phyloP scores from a whole-genome alignment of 2,329 filamentous ascomycete genomes.

The Akanthomyces muscarius region DNA sequence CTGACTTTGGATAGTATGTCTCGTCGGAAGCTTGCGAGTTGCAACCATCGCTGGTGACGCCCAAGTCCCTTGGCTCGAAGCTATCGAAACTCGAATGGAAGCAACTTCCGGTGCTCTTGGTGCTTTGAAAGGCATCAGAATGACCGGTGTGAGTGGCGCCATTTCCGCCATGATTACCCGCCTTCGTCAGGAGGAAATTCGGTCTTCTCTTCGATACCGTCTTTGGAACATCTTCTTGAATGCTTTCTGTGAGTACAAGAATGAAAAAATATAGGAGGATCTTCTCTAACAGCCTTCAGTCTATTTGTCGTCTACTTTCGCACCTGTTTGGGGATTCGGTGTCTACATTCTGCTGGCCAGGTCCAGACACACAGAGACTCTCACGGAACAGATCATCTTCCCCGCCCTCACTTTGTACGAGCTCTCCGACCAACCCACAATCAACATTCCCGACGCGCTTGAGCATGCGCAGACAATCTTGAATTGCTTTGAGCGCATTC shows the following conservation, averaged over 20 bases:
- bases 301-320: constrained; percentile 19
- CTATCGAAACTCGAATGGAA: constrained; percentile 25
- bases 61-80: constrained; percentile 26
- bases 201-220: constrained; percentile 27
- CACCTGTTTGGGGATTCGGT: constrained; percentile 23
- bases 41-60: constrained; percentile 23
- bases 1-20: constrained; percentile 5
- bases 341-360: constrained; percentile 20
- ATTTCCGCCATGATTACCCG: constrained; percentile 31
- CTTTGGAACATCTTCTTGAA: constrained; percentile 20
- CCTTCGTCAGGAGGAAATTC: constrained; percentile 35
- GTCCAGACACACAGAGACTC: constrained; percentile 15
- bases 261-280: background rate
- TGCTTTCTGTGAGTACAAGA: constrained; percentile 18
- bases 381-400: constrained; percentile 23
- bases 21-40: constrained; percentile 22
- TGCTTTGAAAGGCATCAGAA: constrained; percentile 39
- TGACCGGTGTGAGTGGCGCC: constrained; percentile 36
- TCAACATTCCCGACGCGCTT: constrained; percentile 20
- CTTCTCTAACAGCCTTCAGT: background rate
- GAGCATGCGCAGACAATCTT: constrained; percentile 23
- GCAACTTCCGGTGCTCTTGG: constrained; percentile 24
- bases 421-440: constrained; percentile 22
- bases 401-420: constrained; percentile 22
- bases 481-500: constrained; percentile 23